phyloP scores from a whole-genome alignment of 345 rosid genomes.

The Aquilaria yunnanensis region DNA sequence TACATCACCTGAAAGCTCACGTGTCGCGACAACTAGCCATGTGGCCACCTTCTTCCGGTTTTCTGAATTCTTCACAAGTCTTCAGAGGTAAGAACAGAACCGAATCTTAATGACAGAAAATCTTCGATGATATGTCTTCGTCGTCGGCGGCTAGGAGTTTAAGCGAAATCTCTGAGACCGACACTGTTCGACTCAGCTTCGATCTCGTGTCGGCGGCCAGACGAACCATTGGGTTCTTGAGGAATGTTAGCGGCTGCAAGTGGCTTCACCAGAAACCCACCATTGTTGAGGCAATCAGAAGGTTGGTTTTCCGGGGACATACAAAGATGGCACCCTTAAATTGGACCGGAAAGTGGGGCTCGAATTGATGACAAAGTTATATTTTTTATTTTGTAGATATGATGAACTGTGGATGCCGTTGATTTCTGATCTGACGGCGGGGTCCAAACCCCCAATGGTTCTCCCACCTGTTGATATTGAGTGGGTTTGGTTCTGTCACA shows the following conservation, averaged over 20 bases:
- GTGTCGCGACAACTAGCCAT: too few relatives aligned
- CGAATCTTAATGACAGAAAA: background rate
- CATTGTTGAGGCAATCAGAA: slow-evolving; percentile 61
- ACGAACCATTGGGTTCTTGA: slow-evolving; percentile 50
- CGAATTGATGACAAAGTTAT: background rate
- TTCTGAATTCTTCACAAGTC: background rate
- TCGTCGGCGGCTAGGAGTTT: slow-evolving; percentile 29
- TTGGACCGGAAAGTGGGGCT: slow-evolving; percentile 9
- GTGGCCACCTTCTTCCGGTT: background rate
- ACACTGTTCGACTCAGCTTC: slow-evolving; percentile 36
- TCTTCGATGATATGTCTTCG: slow-evolving; percentile 15
- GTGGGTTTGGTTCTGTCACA: slow-evolving; percentile 97
- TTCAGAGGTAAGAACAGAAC: too few relatives aligned
- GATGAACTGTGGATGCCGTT: slow-evolving; percentile 97
- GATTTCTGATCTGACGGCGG: slow-evolving; percentile 65
- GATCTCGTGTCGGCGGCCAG: slow-evolving; percentile 76
- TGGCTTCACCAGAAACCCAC: slow-evolving; percentile 64
- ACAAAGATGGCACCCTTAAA: background rate
- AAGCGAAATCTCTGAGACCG: slow-evolving; percentile 55
- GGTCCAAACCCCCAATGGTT: slow-evolving; percentile 51
- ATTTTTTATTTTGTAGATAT: slow-evolving; percentile 41
- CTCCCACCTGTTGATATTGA: slow-evolving; percentile 91
- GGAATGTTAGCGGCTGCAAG: slow-evolving; percentile 43
- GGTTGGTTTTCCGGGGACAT: slow-evolving; percentile 27
- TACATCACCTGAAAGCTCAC: background rate